A percentile compares a stretch with the other conserved stretches of the same genome.
Evolutionary conservation across 2,329 filamentous ascomycete species (phyloP).

Genomic region (Salinomyces thailandicus): DNA sequence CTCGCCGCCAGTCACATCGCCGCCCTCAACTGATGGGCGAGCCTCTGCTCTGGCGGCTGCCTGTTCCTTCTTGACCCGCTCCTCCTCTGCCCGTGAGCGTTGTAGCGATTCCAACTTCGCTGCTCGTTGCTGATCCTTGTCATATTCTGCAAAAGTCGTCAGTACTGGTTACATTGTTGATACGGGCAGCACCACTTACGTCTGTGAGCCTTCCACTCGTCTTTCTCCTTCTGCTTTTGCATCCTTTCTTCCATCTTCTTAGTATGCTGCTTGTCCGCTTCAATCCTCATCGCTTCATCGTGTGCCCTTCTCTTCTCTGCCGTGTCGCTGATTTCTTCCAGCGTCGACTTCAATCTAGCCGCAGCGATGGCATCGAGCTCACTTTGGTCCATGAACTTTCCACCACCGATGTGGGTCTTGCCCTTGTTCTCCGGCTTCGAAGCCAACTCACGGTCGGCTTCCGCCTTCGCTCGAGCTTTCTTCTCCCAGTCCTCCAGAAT

Average conservation of each 20-base stretch:
- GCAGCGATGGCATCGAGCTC: conserved; percentile 73
- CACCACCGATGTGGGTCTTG: conserved; percentile 62
- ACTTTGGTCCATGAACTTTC: conserved; percentile 65
- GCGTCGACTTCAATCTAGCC: conserved; percentile 64
- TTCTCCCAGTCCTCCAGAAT: conserved; percentile 68
- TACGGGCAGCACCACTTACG: conserved; percentile 37
- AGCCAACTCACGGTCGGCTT: conserved; percentile 48
- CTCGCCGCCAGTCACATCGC: no score
- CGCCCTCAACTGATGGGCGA: no score
- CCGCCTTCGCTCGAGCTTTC: conserved; percentile 60
- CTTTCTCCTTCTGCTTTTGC: conserved; percentile 34
- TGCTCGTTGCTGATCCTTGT: conserved; percentile 39
- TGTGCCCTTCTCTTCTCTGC: conserved; percentile 62
- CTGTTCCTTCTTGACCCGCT: conserved; percentile 37
- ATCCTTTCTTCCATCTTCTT: conserved; percentile 46
- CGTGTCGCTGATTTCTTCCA: conserved; percentile 75
- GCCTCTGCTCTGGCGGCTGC: conserved; percentile 40
- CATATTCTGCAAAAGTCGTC: conserved; percentile 36
- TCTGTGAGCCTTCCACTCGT: conserved; percentile 40
- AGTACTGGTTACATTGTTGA: conserved; percentile 2
- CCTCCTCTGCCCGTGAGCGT: conserved; percentile 43
- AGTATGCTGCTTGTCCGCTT: conserved; percentile 54
- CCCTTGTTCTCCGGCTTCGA: conserved; percentile 46
- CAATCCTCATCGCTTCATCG: conserved; percentile 53
- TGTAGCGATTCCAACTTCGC: conserved; percentile 41